Percentiles rank a stretch among this genome's conserved stretches.
Conservation (phyloP, 345 rosid species). For the Isatis tinctoria region DNA sequence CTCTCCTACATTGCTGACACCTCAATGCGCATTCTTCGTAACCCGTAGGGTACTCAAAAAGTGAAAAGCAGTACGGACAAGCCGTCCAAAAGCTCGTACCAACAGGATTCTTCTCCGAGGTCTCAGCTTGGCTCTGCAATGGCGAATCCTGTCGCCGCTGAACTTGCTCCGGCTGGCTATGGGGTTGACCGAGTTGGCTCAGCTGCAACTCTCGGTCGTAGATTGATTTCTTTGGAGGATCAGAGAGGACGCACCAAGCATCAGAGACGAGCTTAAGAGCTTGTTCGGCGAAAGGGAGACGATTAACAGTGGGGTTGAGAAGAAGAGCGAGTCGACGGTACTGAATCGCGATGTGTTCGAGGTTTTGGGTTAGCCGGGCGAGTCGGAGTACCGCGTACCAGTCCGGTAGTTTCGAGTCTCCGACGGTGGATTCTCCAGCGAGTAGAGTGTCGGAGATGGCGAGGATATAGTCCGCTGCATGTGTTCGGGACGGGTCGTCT, state of each 20-base stretch:
- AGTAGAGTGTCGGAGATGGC: conserved; percentile 74
- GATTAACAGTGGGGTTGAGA: conserved; percentile 50
- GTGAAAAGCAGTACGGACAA: conserved; percentile 68
- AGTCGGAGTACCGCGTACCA: conserved; percentile 78
- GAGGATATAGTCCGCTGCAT: conserved; percentile 56
- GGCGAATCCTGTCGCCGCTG: neutral
- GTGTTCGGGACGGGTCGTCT: conserved; percentile 49
- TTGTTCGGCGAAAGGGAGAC: conserved; percentile 64
- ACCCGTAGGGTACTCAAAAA: conserved; percentile 63
- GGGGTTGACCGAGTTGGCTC: conserved; percentile 18
- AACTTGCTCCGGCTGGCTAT: conserved; percentile 32
- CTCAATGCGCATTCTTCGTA: conserved; percentile 67
- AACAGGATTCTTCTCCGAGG: neutral
- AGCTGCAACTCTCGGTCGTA: conserved; percentile 65
- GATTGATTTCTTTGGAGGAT: conserved; percentile 48
- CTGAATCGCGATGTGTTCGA: conserved; percentile 64
- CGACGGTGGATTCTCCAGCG: conserved; percentile 43
- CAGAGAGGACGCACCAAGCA: conserved; percentile 74
- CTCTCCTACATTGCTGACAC: conserved; percentile 68
- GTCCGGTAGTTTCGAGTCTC: conserved; percentile 37
- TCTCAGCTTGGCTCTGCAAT: conserved; percentile 41
- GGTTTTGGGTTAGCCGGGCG: conserved; percentile 40
- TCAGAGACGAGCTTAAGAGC: conserved; percentile 69
- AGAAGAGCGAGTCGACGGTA: conserved; percentile 66
- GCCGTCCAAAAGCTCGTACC: conserved; percentile 72